phyloP scores from a whole-genome alignment of 2,329 filamentous ascomycete species.

The Spiromastix sp. region DNA sequence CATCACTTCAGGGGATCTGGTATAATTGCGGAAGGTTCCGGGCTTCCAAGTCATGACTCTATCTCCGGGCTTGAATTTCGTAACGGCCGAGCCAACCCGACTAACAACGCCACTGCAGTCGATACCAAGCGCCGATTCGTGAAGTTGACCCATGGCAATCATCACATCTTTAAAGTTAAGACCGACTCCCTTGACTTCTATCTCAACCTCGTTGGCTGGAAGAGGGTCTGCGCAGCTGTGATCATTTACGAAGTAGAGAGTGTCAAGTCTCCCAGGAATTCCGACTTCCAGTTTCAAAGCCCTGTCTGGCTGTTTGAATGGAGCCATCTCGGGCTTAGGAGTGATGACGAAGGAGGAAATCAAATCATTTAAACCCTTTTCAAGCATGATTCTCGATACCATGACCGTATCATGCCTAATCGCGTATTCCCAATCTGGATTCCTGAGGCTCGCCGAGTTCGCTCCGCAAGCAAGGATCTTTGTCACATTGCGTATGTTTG shows the following conservation, averaged over 20 bases:
- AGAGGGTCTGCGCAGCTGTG: conserved; percentile 3
- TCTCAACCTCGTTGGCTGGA: conserved; percentile 14
- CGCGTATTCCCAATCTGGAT: conserved; percentile 6
- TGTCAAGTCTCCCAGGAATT: conserved; percentile 8
- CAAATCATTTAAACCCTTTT: not conserved
- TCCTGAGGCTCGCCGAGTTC: not conserved
- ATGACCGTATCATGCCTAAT: conserved; percentile 3
- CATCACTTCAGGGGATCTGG: conserved; percentile 1
- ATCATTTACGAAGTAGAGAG: conserved; percentile 10
- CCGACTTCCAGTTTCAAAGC: conserved; percentile 5
- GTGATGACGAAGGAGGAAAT: not conserved
- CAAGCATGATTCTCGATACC: conserved; percentile 4
- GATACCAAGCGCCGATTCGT: conserved; percentile 7
- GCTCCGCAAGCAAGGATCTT: not conserved
- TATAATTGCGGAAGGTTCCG: conserved; percentile 6
- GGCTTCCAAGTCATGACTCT: conserved; percentile 4
- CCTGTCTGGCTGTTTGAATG: conserved; percentile 6
- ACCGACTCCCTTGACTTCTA: conserved; percentile 14
- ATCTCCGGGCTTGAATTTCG: conserved; percentile 9
- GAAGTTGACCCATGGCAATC: conserved; percentile 8
- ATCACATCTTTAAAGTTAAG: conserved; percentile 16
- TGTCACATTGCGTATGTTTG: not conserved
- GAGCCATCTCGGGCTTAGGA: not conserved
- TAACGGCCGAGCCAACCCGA: conserved; percentile 5
- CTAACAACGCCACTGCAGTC: conserved; percentile 10